Evolutionary conservation across 306 rosid genomes (phyloP).

Genomic region (Carpinus viminea): DNA sequence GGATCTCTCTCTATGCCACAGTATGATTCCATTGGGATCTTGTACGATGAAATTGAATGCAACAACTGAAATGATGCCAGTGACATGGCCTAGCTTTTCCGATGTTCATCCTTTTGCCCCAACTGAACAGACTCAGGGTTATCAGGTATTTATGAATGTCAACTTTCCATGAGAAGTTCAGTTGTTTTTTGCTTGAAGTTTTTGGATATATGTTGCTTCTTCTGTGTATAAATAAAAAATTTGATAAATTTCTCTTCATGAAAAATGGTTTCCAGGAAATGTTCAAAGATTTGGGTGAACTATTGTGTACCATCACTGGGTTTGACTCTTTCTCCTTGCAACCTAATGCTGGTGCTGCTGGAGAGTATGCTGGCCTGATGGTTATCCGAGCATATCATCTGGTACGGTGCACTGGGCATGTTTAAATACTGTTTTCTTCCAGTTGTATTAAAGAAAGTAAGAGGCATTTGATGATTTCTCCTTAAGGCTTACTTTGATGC

Average conservation of each 20-base stretch:
- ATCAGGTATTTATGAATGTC: conserved; percentile 62
- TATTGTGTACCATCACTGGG: conserved; percentile 85
- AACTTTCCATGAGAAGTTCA: background rate
- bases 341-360: conserved; percentile 99
- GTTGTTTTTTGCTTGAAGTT: conserved; percentile 18
- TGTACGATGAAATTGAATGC: conserved; percentile 99
- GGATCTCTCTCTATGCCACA: conserved; percentile 95
- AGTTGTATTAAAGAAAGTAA: background rate
- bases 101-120: conserved; percentile 98
- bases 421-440: conserved; percentile 8
- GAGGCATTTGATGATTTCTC: background rate
- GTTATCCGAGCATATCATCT: conserved; percentile 96
- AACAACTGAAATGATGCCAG: conserved; percentile 99
- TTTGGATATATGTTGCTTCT: conserved; percentile 25
- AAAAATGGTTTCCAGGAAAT: conserved; percentile 69
- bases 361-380: conserved; percentile 99
- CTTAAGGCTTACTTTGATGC: background rate
- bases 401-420: conserved; percentile 46
- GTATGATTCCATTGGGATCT: conserved; percentile 98
- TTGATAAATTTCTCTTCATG: conserved; percentile 8
- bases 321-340: conserved; percentile 98
- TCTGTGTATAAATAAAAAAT: conserved; percentile 33
- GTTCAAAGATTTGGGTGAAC: conserved; percentile 83
- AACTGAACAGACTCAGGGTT: conserved; percentile 79
- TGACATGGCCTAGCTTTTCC: conserved; percentile 85